Base-by-base conservation (phyloP, 75 land plant genomes). In the Gnetum montanum region DNA sequence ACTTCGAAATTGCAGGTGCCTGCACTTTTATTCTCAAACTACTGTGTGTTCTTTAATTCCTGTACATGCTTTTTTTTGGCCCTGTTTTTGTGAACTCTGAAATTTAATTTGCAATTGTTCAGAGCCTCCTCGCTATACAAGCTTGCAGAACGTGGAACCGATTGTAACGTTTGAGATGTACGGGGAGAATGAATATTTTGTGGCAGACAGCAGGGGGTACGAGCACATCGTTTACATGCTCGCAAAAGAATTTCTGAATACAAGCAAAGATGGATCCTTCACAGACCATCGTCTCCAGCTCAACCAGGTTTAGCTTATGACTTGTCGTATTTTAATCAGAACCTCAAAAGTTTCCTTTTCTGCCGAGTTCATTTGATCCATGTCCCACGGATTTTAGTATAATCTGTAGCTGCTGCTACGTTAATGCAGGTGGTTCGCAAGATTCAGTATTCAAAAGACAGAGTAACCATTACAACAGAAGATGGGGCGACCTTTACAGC, bases 141-240 rank as follows among this genome's bases (percentile, higher is more conserved):
- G 76, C 24, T 45, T 76, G 25, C 60, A 72, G 31, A 66, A 56
- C 50, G 84, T 88, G 30, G 74, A 80, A 37, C 94, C 94, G 16
- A 75, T 73, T 51, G 67, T 82, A 13, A 88, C 93, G 0, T 80
- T 71, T 47, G 56, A 54, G 11, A 61, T 77, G 40, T 84, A 48
- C 48, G 89, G 89, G 7, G 74, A 69, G 0, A 58, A 74, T 16
- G 71, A 78, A 33, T 78, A 65, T 57, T 60, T 88, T 16, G 82
- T 81, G 1, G 74, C 75, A 8, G 93, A 88, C 64, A 71, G 67
- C 48, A 67, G 93, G 43, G 93, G 85, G 3, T 84, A 80, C 46
- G 71, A 61, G 40, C 26, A 65, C 27, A 23, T 88, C 5, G 64
- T 84, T 0, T 58, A 84, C 15, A 70, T 72, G 45, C 53, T 88